phyloP scores from a whole-genome alignment of 441 rosid species.

The Hura crepitans region DNA sequence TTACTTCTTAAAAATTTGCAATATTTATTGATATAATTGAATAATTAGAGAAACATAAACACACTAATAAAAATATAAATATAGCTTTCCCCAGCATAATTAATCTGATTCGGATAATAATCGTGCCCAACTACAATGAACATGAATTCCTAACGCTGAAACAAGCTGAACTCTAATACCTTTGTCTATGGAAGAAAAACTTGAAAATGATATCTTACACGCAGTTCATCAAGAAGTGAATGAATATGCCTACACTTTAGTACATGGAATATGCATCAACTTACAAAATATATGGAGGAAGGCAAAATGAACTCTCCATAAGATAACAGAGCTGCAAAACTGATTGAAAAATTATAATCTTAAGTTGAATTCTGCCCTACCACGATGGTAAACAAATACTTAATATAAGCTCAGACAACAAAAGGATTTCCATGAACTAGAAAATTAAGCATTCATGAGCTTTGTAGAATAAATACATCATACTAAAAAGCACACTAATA shows the following conservation, averaged over 20 bases:
- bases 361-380: conserved; percentile 5
- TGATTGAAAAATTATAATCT: neutral
- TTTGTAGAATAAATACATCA: neutral
- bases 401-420: neutral
- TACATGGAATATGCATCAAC: conserved; percentile 3
- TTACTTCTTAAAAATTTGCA: neutral
- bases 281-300: conserved; percentile 1
- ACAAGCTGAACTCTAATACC: neutral
- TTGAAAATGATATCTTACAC: neutral
- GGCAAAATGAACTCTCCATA: neutral
- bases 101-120: neutral
- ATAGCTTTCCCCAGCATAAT: conserved; percentile 7
- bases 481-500: conserved; percentile 4
- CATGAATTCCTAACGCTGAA: neutral
- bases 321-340: neutral
- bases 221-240: neutral
- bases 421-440: neutral
- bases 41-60: conserved; percentile 4
- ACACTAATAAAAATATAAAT: neutral
- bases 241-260: neutral
- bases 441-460: neutral
- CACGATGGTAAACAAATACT: neutral
- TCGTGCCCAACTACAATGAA: conserved; percentile 2
- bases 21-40: neutral
- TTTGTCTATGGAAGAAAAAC: neutral